Base-by-base conservation (phyloP, 768 basidiomycete genomes). In the Plicaturopsis crispa region DNA sequence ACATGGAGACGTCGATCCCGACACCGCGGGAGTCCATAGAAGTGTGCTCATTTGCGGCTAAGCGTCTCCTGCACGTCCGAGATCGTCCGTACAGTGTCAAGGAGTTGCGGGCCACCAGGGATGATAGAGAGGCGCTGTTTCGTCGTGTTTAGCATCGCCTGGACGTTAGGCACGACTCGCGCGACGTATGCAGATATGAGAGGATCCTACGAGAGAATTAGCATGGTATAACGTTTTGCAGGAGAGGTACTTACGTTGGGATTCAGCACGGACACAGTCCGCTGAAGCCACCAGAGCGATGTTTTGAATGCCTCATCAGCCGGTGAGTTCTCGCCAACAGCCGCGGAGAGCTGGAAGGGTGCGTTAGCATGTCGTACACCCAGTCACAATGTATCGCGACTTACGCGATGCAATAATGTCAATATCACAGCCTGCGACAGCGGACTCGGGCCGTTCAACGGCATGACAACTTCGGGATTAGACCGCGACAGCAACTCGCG, bases 201-300 rank as follows among this genome's bases (percentile, higher is more conserved):
- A 46, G 83, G 83, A 57, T 89, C 84, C 81, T 84, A 49, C 3
- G 24, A 24, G 34, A 24, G 42, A 11, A 19, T 51, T 13, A 53
- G 45, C 31, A 34, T 10, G 18, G 8, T 7, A 35, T 13, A 38
- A 12, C 33, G 38, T 18, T 28, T n/a, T 14, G 33, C 30, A 42
- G 31, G 31, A 40, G 31, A 33, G 19, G 18, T 4, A 64, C 70
- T 19, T 54, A 83, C 84, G 50, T 78, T 80, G 36, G 85, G 79
- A 52, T 82, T 83, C 46, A 90, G 70, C 22, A 80, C 67, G 11
- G 72, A 65, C 5, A 84, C 67, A 24, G 83, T 70, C 39, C 87
- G 79, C 53, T 89, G 84, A 47, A 91, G 62, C 87, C 87, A 91
- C 86, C 88, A 89, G 40, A 90, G 62, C 5, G 82, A 75, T 11